These are phyloP conservation scores for Coemansia sp. DNA, from an alignment of 192 early-diverging fungal species.

Conservation along the genomic window DNA sequence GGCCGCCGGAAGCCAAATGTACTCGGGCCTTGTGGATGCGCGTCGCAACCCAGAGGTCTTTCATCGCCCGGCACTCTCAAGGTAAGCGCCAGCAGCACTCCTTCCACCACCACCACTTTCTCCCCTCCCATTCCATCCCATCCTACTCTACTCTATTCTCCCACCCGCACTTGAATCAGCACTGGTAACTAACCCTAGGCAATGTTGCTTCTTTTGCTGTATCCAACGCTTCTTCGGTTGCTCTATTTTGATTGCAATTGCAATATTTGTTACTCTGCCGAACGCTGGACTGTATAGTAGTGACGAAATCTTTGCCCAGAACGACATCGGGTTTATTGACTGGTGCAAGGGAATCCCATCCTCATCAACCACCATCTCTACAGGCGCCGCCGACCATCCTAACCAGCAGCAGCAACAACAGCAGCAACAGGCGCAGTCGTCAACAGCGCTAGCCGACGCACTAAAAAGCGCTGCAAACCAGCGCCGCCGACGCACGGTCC, in stretches of 20 bases:
- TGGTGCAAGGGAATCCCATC: conserved; percentile 18
- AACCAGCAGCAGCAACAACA: not conserved
- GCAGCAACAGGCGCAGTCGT: conserved; percentile 5
- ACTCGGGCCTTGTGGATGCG: conserved; percentile 8
- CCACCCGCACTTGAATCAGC: no score
- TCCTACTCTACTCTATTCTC: no score
- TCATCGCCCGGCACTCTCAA: conserved; percentile 1
- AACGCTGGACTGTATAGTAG: not conserved
- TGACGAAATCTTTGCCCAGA: not conserved
- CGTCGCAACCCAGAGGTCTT: conserved; percentile 3
- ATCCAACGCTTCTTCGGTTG: no score
- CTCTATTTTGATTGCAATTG: no score
- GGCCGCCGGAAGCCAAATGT: conserved; percentile 11
- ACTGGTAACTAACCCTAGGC: no score
- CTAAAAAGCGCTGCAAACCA: conserved; percentile 2
- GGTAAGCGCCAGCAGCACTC: not conserved
- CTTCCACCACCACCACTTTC: no score
- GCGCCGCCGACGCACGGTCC: conserved; percentile 22
- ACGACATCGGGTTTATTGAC: conserved; percentile 13
- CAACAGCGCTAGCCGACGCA: conserved; percentile 1
- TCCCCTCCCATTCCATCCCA: no score
- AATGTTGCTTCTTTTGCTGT: no score
- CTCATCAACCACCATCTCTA: not conserved
- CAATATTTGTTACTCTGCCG: no score
- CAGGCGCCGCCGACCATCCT: not conserved